Evolutionary conservation across 176 grass and related monocot species (phyloP).

Genomic region (Eragrostis curvula): DNA sequence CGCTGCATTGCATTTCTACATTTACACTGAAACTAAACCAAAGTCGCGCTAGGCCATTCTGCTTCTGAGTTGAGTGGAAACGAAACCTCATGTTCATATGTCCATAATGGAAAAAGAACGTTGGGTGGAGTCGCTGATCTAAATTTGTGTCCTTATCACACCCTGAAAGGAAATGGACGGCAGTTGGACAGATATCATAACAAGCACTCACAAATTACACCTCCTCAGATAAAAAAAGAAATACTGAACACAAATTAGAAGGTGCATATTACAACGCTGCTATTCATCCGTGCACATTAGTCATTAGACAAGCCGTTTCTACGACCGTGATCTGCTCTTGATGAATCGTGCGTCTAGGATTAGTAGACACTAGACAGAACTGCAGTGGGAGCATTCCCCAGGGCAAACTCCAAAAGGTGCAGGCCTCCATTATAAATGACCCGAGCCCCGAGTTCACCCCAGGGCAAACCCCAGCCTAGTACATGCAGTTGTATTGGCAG

Average conservation of each 20-base stretch:
- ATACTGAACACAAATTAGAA: no score
- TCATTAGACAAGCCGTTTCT: not conserved
- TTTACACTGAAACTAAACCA: not conserved
- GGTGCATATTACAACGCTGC: no score
- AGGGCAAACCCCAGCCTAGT: no score
- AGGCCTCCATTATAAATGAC: not conserved
- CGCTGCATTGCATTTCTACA: not conserved
- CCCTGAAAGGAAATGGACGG: not conserved
- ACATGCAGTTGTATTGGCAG: not conserved
- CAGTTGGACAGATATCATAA: not conserved
- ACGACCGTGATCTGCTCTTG: not conserved
- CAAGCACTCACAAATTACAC: not conserved
- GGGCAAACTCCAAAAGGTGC: no score
- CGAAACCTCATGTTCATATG: not conserved
- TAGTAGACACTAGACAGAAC: not conserved
- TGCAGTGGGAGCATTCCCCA: not conserved
- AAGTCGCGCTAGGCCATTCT: not conserved
- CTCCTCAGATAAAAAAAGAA: no score
- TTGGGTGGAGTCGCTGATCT: not conserved
- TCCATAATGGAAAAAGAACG: not conserved
- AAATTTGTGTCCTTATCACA: not conserved
- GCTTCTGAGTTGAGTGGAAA: not conserved
- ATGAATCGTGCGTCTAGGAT: not conserved
- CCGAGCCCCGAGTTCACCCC: not conserved
- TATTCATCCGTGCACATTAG: not conserved